Percentiles rank a stretch among this genome's conserved stretches.
phyloP scores from a whole-genome alignment of 352 stramenopile species.

The Pythium rishiriense region DNA sequence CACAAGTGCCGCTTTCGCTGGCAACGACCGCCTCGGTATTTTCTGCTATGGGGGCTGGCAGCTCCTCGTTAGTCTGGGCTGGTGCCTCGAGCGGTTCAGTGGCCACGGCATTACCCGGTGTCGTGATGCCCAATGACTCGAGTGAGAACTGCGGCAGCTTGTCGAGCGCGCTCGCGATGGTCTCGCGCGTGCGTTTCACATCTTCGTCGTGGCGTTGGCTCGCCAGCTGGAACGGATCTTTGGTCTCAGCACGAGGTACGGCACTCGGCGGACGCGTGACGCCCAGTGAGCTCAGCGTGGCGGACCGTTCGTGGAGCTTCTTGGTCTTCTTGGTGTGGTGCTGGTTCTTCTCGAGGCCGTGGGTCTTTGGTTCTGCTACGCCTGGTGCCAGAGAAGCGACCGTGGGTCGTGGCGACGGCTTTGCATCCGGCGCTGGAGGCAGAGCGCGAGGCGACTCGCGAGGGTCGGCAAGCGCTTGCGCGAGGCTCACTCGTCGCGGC shows the following conservation, averaged over 20 bases:
- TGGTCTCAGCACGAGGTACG: neutral
- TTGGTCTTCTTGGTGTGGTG: conserved; percentile 12
- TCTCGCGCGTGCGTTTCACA: conserved; percentile 24
- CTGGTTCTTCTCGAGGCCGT: neutral
- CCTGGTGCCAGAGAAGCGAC: neutral
- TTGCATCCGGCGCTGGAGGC: neutral
- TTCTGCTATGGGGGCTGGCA: neutral
- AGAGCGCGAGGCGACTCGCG: neutral
- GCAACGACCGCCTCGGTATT: no score
- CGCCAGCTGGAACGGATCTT: neutral
- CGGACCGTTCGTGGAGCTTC: conserved; percentile 11
- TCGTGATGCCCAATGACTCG: neutral
- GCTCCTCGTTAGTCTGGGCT: no score
- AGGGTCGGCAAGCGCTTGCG: neutral
- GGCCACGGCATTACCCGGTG: neutral
- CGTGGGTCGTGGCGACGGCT: neutral
- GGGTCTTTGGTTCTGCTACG: conserved; percentile 3
- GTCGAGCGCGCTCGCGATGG: conserved; percentile 24
- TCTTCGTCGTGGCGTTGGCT: neutral
- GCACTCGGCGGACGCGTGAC: neutral
- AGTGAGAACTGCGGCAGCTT: conserved; percentile 17
- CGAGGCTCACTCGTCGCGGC: neutral
- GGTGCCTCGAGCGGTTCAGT: no score
- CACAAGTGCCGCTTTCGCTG: no score
- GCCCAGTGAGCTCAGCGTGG: conserved; percentile 1